Base-by-base conservation (phyloP, 768 basidiomycete genomes). In the Leccinum obscurum region DNA sequence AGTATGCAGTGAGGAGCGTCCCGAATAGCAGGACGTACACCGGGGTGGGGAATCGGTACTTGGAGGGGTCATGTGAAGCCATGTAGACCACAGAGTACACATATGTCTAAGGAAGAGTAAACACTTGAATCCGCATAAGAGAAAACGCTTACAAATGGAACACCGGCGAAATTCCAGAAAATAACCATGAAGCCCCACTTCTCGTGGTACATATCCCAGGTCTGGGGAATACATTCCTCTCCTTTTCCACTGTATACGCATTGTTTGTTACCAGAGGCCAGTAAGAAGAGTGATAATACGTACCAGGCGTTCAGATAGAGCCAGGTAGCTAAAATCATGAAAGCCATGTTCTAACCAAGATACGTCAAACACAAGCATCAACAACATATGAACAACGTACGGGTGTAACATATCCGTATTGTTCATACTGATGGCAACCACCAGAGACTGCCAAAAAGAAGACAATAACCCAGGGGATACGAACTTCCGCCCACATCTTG, bases 191-290 rank as follows among this genome's bases (percentile, higher is more conserved):
- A 98, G 32, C 95, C 92, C 92, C 92, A 93, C 83, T 99, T 99
- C 72, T 99, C 96, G 68, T 96, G 93, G 80, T 88, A 97, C 93
- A 99, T 99, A 69, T 98, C 97, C 96, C 97, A 98, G 2, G 94
- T 95, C 75, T 96, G 93, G 6, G 93, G 93, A 62, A 95, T 94
- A 68, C 92, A 94, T 70, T 96, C 94, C 68, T 96, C 95, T 46
- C 90, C 95, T 74, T 97, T 97, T 61, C 84, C 91, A 70, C 90
- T 92, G 58, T 35, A 44, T 35, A 58, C 14, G 4, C 14, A 32
- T n/a, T 44, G 61, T 57, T 57, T 58, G 60, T 37, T 8, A 64
- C 3, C 15, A 26, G n/a, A 62, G 6, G 24, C 3, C 6, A 14
- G 1, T 13, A 9, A 44, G 6, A 28, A 56, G 37, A 34, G 44